A percentile compares a stretch with the other conserved stretches of the same genome.
Conservation (phyloP, 108 stramenopile genomes). For the Skeletonema tropicum region DNA sequence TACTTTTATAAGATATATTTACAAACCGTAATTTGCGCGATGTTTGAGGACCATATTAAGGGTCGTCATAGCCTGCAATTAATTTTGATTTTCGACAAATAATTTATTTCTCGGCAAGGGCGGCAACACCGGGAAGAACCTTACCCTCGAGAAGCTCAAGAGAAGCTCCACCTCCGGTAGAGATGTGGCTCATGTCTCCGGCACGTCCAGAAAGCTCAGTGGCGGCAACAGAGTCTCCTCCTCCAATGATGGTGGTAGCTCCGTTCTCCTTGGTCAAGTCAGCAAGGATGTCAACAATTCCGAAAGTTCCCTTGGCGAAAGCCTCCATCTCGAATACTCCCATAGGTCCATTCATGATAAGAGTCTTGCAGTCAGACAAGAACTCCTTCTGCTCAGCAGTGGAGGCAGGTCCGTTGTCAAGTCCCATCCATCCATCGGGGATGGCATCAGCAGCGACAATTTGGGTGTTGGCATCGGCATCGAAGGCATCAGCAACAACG, state of each 20-base stretch:
- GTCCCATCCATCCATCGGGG: conserved; percentile 99
- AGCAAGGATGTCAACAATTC: conserved; percentile 94
- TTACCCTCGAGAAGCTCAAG: conserved; percentile 99
- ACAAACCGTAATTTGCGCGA: conserved; percentile 6
- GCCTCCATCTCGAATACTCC: conserved; percentile 99
- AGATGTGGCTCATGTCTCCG: conserved; percentile 98
- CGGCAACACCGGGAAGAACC: conserved; percentile 97
- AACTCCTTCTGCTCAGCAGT: conserved; percentile 88
- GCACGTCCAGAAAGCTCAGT: conserved; percentile 92
- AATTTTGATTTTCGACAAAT: not conserved
- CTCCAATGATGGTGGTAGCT: conserved; percentile 98
- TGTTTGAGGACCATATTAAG: not conserved
- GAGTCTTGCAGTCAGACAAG: conserved; percentile 90
- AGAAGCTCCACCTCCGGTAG: conserved; percentile 98
- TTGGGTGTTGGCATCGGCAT: conserved; percentile 87
- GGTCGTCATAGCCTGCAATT: not conserved
- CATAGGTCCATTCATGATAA: conserved; percentile 99
- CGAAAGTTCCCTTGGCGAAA: conserved; percentile 95
- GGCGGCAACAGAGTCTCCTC: conserved; percentile 99
- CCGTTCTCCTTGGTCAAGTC: conserved; percentile 93
- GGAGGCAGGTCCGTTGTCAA: conserved; percentile 97
- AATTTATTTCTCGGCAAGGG: conserved; percentile 91
- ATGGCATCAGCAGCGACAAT: conserved; percentile 85
- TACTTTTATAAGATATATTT: conserved; percentile 8
- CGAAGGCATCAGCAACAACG: conserved; percentile 93